A percentile compares a stretch with the other conserved stretches of the same genome.
These are phyloP conservation scores for Chlorella sp. DNA, from an alignment of 139 green algal species.

Conservation along the genomic window DNA sequence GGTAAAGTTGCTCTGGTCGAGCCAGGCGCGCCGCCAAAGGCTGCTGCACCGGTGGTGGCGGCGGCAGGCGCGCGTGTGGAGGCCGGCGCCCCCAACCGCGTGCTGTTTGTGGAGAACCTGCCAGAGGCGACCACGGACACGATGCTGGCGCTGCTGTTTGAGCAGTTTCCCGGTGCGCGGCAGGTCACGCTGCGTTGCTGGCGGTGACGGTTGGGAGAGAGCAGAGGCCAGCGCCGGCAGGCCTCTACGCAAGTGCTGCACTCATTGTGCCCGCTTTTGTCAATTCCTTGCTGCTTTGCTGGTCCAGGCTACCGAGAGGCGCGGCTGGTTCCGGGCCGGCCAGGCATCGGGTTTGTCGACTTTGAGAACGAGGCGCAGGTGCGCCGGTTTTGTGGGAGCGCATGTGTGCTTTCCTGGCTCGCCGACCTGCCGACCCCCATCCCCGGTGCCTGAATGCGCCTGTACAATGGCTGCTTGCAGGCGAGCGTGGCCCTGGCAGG, in stretches of 20 bases:
- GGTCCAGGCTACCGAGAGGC: conserved; percentile 90
- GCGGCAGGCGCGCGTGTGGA: conserved; percentile 20
- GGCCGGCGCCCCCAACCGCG: conserved; percentile 79
- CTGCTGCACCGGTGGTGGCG: too few relatives aligned
- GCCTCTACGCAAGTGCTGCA: background rate
- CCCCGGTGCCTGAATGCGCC: too few relatives aligned
- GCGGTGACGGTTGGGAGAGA: too few relatives aligned
- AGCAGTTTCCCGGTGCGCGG: conserved; percentile 81
- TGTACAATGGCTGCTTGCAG: too few relatives aligned
- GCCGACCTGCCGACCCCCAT: too few relatives aligned
- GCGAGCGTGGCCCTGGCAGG: conserved; percentile 76
- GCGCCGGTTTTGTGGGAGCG: background rate
- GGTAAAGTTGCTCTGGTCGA: too few relatives aligned
- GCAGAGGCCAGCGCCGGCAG: too few relatives aligned
- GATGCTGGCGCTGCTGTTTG: conserved; percentile 95
- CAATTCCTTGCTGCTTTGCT: background rate
- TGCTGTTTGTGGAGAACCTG: conserved; percentile 95
- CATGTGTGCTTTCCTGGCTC: too few relatives aligned
- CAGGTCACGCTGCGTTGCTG: background rate
- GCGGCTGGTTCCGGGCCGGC: conserved; percentile 85
- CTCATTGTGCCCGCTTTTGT: too few relatives aligned
- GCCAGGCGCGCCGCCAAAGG: too few relatives aligned
- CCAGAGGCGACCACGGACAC: conserved; percentile 80
- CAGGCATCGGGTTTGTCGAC: conserved; percentile 98
- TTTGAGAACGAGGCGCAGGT: conserved; percentile 72